These are phyloP conservation scores for Venturia asperata DNA, from an alignment of 2,329 filamentous ascomycete genomes.

Conservation along the genomic window DNA sequence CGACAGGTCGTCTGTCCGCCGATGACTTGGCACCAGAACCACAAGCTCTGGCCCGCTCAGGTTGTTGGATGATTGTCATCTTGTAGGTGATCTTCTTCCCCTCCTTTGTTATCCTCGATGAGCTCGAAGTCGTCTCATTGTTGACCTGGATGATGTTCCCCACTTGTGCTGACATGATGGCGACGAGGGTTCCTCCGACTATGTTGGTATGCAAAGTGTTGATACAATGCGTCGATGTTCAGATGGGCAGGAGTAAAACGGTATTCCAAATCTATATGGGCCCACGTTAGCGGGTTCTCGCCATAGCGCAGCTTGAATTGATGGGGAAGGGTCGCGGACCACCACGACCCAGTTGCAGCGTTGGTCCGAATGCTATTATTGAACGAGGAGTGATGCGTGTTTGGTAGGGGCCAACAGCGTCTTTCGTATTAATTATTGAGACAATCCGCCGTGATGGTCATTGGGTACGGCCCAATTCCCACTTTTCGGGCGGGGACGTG, in stretches of 20 bases:
- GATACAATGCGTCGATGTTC: not conserved
- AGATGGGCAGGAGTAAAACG: not conserved
- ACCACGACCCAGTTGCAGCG: not conserved
- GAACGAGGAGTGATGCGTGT: not conserved
- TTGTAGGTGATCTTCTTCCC: constrained; percentile 74
- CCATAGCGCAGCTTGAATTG: not conserved
- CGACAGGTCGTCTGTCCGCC: constrained; percentile 83
- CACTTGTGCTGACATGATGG: constrained; percentile 3
- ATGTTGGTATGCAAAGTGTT: not conserved
- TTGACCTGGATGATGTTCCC: constrained; percentile 41
- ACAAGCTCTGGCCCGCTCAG: constrained; percentile 87
- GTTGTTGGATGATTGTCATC: constrained; percentile 84
- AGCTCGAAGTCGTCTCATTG: constrained; percentile 50
- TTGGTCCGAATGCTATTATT: not conserved
- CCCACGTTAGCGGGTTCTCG: constrained; percentile 5
- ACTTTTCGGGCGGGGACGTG: not conserved
- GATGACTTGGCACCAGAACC: constrained; percentile 89
- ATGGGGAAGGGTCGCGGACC: not conserved
- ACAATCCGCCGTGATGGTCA: constrained; percentile 1
- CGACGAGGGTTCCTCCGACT: not conserved
- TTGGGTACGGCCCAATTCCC: constrained; percentile 5
- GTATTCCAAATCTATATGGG: not conserved
- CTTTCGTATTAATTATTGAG: not conserved
- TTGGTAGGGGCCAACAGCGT: not conserved
- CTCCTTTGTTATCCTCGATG: constrained; percentile 59